A percentile compares a stretch with the other conserved stretches of the same genome.
Evolutionary conservation across 192 early-diverging fungal genomes (phyloP).

Genomic region (Powellomyces hirtus): DNA sequence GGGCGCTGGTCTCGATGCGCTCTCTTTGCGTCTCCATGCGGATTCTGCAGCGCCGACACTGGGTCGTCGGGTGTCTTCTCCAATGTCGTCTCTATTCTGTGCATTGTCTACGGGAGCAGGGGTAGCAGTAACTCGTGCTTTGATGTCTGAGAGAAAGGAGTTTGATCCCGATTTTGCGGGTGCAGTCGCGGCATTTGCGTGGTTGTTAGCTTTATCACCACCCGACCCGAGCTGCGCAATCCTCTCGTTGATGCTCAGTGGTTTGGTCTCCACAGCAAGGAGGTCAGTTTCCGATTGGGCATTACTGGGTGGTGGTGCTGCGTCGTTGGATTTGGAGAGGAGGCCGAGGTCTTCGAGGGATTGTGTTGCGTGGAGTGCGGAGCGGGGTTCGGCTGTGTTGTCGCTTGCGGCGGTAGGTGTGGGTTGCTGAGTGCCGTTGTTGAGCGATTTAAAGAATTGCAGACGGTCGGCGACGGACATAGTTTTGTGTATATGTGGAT

Average conservation of each 20-base stretch:
- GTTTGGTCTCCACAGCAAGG: background rate
- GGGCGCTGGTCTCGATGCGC: background rate
- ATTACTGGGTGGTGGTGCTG: no score
- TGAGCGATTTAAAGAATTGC: slow-evolving; percentile 16
- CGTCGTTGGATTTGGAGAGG: background rate
- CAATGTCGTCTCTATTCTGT: background rate
- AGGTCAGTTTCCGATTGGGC: background rate
- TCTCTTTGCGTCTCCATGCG: background rate
- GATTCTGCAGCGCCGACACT: background rate
- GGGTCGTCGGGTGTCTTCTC: background rate
- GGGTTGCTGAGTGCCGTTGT: background rate
- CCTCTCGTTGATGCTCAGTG: background rate
- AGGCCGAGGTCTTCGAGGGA: background rate
- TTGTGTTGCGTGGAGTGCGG: background rate
- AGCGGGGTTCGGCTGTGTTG: background rate
- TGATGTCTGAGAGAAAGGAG: background rate
- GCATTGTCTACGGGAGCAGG: background rate
- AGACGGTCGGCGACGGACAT: slow-evolving; percentile 20
- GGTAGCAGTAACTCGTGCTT: background rate
- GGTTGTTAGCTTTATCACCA: no score
- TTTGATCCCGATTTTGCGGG: background rate
- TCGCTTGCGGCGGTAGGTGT: background rate
- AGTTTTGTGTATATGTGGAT: no score
- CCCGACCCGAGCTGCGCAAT: background rate
- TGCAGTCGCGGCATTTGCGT: background rate